Evolutionary conservation across 1,139 yeast genomes (phyloP).

Genomic region (Geotrichum restrictum): DNA sequence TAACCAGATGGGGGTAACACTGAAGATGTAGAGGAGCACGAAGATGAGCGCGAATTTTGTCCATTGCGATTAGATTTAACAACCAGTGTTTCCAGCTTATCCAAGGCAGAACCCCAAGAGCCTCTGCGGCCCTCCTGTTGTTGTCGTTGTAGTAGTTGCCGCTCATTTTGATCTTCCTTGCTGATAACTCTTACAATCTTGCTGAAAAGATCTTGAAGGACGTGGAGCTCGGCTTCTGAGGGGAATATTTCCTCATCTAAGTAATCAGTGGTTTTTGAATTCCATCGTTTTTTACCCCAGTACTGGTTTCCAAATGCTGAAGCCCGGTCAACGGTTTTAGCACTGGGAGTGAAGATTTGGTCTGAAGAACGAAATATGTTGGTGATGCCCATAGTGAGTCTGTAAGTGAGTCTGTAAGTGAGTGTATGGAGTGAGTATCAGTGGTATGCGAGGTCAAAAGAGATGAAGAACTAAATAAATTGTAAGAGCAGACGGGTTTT

Average conservation of each 20-base stretch:
- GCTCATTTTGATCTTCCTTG: constrained; percentile 4
- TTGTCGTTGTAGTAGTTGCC: constrained; percentile 3
- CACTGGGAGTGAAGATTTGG: background rate
- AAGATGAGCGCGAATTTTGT: constrained; percentile 11
- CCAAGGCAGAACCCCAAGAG: background rate
- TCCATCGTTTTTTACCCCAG: constrained; percentile 14
- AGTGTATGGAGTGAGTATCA: no score
- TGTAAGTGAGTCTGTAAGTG: no score
- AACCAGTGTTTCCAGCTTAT: background rate
- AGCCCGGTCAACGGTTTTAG: background rate
- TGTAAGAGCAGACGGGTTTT: background rate
- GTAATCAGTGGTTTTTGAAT: background rate
- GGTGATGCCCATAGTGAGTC: constrained; percentile 13
- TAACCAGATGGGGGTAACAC: background rate
- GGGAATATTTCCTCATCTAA: constrained; percentile 17
- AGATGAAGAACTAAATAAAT: background rate
- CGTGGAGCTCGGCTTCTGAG: constrained; percentile 15
- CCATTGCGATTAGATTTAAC: background rate
- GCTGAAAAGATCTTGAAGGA: constrained; percentile 16
- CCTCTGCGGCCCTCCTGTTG: background rate
- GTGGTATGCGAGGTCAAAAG: background rate
- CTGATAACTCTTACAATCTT: background rate
- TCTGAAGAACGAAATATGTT: constrained; percentile 4
- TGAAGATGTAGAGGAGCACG: constrained; percentile 8
- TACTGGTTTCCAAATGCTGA: constrained; percentile 1